Conservation (phyloP, 164 flowering plant genomes). For the Dillenia turbinata region DNA sequence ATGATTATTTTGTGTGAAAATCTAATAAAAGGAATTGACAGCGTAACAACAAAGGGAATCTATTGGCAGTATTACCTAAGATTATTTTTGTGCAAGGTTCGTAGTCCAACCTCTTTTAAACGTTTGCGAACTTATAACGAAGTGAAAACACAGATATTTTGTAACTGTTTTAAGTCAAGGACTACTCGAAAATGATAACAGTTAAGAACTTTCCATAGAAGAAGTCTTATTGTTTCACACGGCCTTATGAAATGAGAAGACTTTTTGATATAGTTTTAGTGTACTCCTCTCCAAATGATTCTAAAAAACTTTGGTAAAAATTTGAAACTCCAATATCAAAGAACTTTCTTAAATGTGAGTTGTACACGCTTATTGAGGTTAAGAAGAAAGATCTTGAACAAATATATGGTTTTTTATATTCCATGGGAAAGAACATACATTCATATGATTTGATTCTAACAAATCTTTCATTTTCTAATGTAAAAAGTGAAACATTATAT, state of each 20-base stretch:
- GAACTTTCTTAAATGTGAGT: neutral
- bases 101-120: neutral
- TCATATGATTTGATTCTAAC: neutral
- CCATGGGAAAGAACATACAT: conserved; percentile 1
- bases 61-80: neutral
- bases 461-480: neutral
- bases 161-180: neutral
- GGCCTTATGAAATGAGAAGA: neutral
- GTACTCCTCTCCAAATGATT: neutral
- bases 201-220: neutral
- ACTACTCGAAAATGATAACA: neutral
- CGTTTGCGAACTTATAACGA: neutral
- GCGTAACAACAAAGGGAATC: no score
- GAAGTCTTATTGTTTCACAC: neutral
- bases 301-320: neutral
- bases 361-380: no score
- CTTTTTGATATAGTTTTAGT: conserved; percentile 2
- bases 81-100: neutral
- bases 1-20: no score
- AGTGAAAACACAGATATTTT: neutral
- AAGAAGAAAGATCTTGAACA: neutral
- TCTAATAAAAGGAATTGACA: no score
- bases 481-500: neutral
- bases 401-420: neutral
- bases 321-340: neutral